These are phyloP conservation scores for Candida succiphila DNA, from an alignment of 805 yeast genomes.

Conservation along the genomic window DNA sequence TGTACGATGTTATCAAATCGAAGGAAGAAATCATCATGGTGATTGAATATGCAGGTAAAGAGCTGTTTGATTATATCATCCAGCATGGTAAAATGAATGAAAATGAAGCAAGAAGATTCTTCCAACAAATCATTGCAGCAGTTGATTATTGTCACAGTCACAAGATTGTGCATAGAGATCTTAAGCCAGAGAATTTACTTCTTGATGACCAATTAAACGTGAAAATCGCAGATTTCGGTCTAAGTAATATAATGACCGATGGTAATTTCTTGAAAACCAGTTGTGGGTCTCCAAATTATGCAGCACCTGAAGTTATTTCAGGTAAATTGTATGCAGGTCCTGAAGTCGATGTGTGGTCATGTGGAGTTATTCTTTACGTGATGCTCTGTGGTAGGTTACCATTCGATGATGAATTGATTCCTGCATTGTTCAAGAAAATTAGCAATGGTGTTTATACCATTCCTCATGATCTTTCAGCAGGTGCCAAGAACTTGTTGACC, in stretches of 20 bases:
- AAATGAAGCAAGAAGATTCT: conserved; percentile 83
- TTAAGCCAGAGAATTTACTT: conserved; percentile 89
- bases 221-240: conserved; percentile 93
- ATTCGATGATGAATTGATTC: conserved; percentile 93
- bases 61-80: conserved; percentile 88
- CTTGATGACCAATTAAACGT: conserved; percentile 86
- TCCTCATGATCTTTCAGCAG: conserved; percentile 77
- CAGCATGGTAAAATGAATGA: conserved; percentile 91
- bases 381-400: conserved; percentile 95
- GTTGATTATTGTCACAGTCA: conserved; percentile 95
- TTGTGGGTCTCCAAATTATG: conserved; percentile 95
- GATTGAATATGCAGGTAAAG: conserved; percentile 94
- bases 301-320: conserved; percentile 94
- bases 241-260: conserved; percentile 94
- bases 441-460: conserved; percentile 87
- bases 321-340: conserved; percentile 97
- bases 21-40: conserved; percentile 97
- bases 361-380: conserved; percentile 90
- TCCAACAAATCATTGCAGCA: conserved; percentile 94
- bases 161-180: conserved; percentile 92
- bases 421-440: conserved; percentile 86
- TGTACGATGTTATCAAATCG: conserved; percentile 91
- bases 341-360: conserved; percentile 96
- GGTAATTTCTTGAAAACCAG: conserved; percentile 91
- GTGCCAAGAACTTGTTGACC: conserved; percentile 74